Evolutionary conservation across 805 yeast genomes (phyloP), one percentile per base, ranked within the genome.

Genomic region (Komagataella ulmi): DNA sequence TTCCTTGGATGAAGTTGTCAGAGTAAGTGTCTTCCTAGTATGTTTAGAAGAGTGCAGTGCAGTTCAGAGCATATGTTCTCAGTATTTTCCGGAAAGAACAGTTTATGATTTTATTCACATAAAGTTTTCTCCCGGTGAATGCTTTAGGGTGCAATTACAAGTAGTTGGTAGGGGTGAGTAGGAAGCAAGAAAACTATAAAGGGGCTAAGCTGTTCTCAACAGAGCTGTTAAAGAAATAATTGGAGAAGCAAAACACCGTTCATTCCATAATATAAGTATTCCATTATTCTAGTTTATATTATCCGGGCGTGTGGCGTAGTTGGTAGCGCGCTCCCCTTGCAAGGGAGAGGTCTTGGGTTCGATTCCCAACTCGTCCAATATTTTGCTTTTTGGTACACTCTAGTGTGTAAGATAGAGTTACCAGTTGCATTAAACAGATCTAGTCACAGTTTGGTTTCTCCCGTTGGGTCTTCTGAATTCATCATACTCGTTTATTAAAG

Each of bases 241-340:
- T 21, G 23, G 6, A 21, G 23, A 21, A 21, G 23, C 23, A 21
- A 21, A 4, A 21, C 23, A 21, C 3, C 23, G 3, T 3, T 21
- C 23, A 3, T 21, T 21, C 14, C 8, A 8, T 10, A 30, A 30
- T 30, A 10, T 30, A 30, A 30, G 5, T 30, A 30, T 2, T 8
- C 12, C 14, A 30, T 8, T 8, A 30, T 2, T 3, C 40, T 14
- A 8, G 40, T 30, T 30, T 30, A 10, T 30, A 30, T 30, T 3
- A 10, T 14, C 8, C n/a, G 82, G 81, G 82, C 81, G 80, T 77
- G 80, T 76, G 81, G 81, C 81, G 82, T 73, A 76, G 81, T 77
- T 74, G 80, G 81, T 76, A 77, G 81, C 81, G 81, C 80, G 80
- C 75, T 74, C 78, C 75, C 81, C 76, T 76, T 75, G 80, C 80